A percentile compares a stretch with the other conserved stretches of the same genome.
These are phyloP conservation scores for Moniliophthora roreri DNA, from an alignment of 1,284 basidiomycete species.

Conservation along the genomic window DNA sequence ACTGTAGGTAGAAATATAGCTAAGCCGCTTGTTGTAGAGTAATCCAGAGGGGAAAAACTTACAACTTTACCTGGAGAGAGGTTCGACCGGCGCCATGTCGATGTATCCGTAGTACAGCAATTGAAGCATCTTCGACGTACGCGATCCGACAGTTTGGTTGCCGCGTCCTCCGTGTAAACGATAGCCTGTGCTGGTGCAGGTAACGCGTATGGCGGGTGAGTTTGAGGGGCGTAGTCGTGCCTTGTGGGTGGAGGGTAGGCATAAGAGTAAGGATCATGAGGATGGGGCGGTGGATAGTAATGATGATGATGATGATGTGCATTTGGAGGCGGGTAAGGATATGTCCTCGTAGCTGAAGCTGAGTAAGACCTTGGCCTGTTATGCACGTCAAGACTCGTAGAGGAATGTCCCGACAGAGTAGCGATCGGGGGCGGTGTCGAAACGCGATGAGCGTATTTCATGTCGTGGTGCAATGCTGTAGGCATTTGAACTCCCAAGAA, in stretches of 20 bases:
- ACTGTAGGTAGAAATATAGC: constrained; percentile 34
- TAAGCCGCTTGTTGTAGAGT: constrained; percentile 7
- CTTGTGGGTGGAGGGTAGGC: not conserved
- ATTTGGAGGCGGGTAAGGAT: not conserved
- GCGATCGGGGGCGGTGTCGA: not conserved
- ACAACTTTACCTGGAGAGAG: constrained; percentile 82
- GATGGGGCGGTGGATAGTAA: not conserved
- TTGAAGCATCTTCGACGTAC: constrained; percentile 61
- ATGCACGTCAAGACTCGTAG: not conserved
- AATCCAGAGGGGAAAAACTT: no score
- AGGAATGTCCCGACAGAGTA: not conserved
- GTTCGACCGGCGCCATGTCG: constrained; percentile 76
- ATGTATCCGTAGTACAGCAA: constrained; percentile 70
- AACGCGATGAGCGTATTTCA: not conserved
- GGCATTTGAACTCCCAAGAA: no score
- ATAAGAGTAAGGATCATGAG: not conserved
- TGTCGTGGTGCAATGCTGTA: no score
- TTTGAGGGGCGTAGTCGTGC: constrained; percentile 3
- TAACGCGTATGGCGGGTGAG: not conserved
- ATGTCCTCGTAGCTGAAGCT: not conserved
- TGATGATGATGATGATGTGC: not conserved
- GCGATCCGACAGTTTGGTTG: constrained; percentile 58
- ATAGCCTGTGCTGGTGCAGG: constrained; percentile 18
- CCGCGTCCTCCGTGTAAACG: constrained; percentile 57
- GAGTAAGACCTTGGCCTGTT: not conserved